phyloP scores from a whole-genome alignment of 2,329 filamentous ascomycete genomes.

The Colletotrichum costaricense region DNA sequence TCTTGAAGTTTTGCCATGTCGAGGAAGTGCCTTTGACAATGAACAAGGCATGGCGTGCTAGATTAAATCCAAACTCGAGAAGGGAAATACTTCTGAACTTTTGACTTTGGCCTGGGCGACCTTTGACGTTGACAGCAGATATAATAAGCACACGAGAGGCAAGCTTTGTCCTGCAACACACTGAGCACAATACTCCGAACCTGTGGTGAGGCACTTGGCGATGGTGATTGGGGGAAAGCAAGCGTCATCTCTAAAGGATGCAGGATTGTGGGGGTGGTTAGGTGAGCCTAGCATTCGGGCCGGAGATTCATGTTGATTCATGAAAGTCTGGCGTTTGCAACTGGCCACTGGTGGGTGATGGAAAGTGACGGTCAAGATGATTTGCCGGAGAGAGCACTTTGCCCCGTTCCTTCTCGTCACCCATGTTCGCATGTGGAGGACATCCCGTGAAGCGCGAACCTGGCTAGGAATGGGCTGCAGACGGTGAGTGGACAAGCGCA shows the following conservation, averaged over 20 bases:
- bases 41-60: slow-evolving; percentile 12
- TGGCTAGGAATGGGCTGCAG: slow-evolving; percentile 20
- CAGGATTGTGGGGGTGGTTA: slow-evolving; percentile 18
- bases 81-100: not conserved
- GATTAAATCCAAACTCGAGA: not conserved
- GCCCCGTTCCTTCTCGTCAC: not conserved
- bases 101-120: slow-evolving; percentile 15
- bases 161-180: slow-evolving; percentile 16
- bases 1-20: not conserved
- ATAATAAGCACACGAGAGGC: slow-evolving; percentile 10
- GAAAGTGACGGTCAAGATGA: not conserved
- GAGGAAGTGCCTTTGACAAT: not conserved
- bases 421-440: slow-evolving; percentile 22
- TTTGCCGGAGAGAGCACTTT: slow-evolving; percentile 13
- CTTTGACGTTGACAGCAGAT: not conserved
- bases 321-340: slow-evolving; percentile 17
- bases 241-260: slow-evolving; percentile 11
- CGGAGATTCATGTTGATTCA: slow-evolving; percentile 23
- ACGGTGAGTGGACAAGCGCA: slow-evolving; percentile 23
- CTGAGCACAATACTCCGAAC: not conserved
- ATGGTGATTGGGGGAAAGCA: slow-evolving; percentile 26
- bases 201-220: slow-evolving; percentile 20
- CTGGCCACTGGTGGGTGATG: not conserved
- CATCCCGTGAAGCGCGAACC: slow-evolving; percentile 19
- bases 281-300: slow-evolving; percentile 24